Conservation (phyloP, 257 asterid genomes). For the Asclepias syriaca region DNA sequence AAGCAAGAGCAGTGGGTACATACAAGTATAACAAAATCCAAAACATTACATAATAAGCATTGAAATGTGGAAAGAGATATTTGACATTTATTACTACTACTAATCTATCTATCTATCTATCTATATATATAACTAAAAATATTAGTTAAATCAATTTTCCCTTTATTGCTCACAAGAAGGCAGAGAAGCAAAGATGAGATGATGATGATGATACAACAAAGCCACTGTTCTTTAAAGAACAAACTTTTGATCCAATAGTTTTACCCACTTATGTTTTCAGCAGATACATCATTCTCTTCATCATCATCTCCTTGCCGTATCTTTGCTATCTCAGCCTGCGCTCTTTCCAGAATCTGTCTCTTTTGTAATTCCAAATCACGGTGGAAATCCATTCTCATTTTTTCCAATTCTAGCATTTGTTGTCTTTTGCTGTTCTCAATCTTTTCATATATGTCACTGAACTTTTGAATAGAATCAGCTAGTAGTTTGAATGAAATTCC, state of each 20-base stretch:
- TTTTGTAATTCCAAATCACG: conserved; percentile 73
- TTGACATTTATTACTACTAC: conserved; percentile 8
- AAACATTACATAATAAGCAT: neutral
- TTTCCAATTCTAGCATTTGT: conserved; percentile 76
- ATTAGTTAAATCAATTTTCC: neutral
- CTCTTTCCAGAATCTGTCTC: conserved; percentile 76
- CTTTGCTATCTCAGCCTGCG: conserved; percentile 71
- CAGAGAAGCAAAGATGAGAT: conserved; percentile 6
- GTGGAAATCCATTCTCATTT: conserved; percentile 77
- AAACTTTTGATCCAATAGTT: conserved; percentile 2
- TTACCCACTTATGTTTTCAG: conserved; percentile 45
- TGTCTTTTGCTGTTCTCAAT: conserved; percentile 72
- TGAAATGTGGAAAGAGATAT: neutral
- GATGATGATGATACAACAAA: conserved; percentile 33
- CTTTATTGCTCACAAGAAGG: conserved; percentile 8
- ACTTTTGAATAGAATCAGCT: conserved; percentile 72
- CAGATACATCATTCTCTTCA: conserved; percentile 48
- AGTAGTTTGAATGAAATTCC: conserved; percentile 49
- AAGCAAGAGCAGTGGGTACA: neutral
- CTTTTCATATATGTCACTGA: conserved; percentile 70
- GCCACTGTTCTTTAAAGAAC: neutral
- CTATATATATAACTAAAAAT: no score
- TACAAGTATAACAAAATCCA: neutral
- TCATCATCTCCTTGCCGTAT: conserved; percentile 55
- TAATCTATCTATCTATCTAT: neutral